Conservation (phyloP, 139 green algal species). For the Volvox reticuliferus region DNA sequence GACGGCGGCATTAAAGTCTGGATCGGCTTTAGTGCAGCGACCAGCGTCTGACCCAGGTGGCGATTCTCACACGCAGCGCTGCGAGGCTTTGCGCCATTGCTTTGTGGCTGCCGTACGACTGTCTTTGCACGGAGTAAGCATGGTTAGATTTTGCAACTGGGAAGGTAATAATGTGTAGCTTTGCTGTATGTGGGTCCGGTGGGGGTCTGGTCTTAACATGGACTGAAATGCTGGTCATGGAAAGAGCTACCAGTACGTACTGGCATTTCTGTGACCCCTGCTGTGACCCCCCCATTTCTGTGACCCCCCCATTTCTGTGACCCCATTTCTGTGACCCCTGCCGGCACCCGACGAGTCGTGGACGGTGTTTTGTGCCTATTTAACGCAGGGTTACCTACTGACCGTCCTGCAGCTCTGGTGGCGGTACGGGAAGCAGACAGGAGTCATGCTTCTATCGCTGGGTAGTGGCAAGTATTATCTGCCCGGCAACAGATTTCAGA, state of each 20-base stretch:
- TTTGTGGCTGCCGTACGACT: not conserved
- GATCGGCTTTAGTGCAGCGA: not conserved
- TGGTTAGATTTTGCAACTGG: too few species aligned
- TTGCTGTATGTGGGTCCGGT: too few species aligned
- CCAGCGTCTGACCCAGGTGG: not conserved
- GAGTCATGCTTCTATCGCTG: not conserved
- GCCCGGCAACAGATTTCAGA: not conserved
- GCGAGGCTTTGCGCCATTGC: not conserved
- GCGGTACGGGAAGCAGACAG: constrained; percentile 13
- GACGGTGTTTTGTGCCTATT: too few species aligned
- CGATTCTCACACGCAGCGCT: not conserved
- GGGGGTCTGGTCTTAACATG: too few species aligned
- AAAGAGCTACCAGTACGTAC: too few species aligned
- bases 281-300: too few species aligned
- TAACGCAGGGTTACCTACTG: not conserved
- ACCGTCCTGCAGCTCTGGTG: not conserved
- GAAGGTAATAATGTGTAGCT: too few species aligned
- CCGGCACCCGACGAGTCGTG: too few species aligned
- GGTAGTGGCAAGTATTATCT: not conserved
- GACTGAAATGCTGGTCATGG: too few species aligned
- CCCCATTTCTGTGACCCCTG: too few species aligned
- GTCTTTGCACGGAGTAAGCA: not conserved
- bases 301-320: too few species aligned
- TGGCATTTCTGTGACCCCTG: too few species aligned
- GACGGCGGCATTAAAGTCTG: not conserved